Percentiles rank a stretch among this genome's conserved stretches.
Evolutionary conservation across 805 yeast species (phyloP).

Genomic region (Candida pseudofarinosa): DNA sequence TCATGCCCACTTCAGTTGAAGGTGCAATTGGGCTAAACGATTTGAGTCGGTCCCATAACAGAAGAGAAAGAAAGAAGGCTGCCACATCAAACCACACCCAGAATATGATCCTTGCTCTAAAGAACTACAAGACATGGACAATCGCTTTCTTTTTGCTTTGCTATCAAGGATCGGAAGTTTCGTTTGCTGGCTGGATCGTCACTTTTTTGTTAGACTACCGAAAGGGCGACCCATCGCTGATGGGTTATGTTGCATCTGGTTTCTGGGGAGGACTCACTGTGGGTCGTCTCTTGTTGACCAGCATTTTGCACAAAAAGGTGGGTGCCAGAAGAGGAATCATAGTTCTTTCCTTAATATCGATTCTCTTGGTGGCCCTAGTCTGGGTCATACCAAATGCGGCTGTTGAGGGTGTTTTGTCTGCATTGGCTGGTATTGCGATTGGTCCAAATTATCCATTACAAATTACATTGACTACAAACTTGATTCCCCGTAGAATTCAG

Average conservation of each 20-base stretch:
- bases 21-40: not conserved
- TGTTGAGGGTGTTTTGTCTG: slow-evolving; percentile 44
- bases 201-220: slow-evolving; percentile 58
- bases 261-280: slow-evolving; percentile 69
- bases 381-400: slow-evolving; percentile 47
- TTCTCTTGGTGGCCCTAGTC: slow-evolving; percentile 36
- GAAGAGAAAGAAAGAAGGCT: not conserved
- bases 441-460: slow-evolving; percentile 66
- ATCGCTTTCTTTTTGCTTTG: slow-evolving; percentile 53
- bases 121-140: slow-evolving; percentile 40
- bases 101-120: slow-evolving; percentile 36
- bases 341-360: slow-evolving; percentile 27
- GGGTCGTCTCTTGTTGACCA: slow-evolving; percentile 55
- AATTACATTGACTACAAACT: slow-evolving; percentile 40
- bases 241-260: slow-evolving; percentile 65
- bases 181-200: slow-evolving; percentile 68
- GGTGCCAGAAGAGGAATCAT: slow-evolving; percentile 46
- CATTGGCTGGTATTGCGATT: slow-evolving; percentile 53
- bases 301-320: slow-evolving; percentile 29
- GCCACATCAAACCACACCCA: not conserved
- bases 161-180: slow-evolving; percentile 67
- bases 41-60: not conserved
- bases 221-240: slow-evolving; percentile 39
- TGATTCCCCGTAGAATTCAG: slow-evolving; percentile 50
- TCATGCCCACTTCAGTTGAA: not conserved